Base-by-base conservation (phyloP, 1,284 basidiomycete genomes). In the Trichosporon coremiiforme region DNA sequence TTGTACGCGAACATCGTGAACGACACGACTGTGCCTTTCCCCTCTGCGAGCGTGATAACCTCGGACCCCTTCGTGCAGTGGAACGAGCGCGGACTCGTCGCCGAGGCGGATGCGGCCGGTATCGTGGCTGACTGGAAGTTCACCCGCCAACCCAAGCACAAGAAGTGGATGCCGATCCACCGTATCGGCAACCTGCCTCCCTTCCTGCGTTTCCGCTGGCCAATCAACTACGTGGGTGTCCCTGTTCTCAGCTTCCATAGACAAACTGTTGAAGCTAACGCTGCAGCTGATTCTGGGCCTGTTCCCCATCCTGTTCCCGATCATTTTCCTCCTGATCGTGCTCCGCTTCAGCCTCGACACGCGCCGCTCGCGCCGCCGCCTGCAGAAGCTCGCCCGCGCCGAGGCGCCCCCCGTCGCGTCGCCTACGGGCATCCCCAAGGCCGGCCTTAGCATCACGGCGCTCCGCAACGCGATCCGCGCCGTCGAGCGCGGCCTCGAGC, bases 1-100 rank as follows among this genome's bases (percentile, higher is more conserved):
- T 88, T 98, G 70, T 97, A 94, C 75, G 94, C 93, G 9, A 96
- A 95, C 82, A 88, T 90, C 3, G 84, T 93, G 45, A 89, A 91
- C 75, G 93, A 94, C 77, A 71, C 85, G 8, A 93, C 93, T 1
- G 94, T 95, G 0, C 92, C 93, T 1, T 95, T 91, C 75, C 85
- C 90, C 9, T 91, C 91, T 1, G 88, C 91, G 2, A 88, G 89
- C 5, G 91, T 94, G 60, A 90, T 91, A 70, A 78, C 85, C 0
- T 80, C 86, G 70, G 91, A 95, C 80, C 87, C 88, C 0, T 94
- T 94, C 79, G 83, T 84, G 9, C 85, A 89, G 22, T 85, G 88
- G 75, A 80, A 85, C 29, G 84, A 82, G 1, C 90, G 86, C 71
- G 90, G 89, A 0, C 80, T 94, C 10, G 77, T 88, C 73, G 84